These are phyloP conservation scores for Dimargaris cristalligena DNA, from an alignment of 192 early-diverging fungal species.

Conservation along the genomic window DNA sequence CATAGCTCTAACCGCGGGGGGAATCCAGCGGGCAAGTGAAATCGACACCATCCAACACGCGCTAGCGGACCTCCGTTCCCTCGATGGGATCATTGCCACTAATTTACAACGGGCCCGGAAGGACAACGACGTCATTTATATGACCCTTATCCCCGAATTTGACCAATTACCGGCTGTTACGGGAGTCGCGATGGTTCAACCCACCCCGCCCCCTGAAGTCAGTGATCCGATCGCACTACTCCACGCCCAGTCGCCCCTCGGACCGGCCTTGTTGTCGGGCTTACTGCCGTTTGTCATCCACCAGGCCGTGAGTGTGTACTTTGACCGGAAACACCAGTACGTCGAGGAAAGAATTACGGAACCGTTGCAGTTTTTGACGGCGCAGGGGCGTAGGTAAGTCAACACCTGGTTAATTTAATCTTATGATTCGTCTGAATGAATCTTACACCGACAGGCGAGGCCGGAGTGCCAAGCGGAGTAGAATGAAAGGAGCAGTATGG, in stretches of 20 bases:
- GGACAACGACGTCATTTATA: slow-evolving; percentile 86
- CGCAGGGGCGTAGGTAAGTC: slow-evolving; percentile 24
- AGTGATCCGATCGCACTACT: slow-evolving; percentile 50
- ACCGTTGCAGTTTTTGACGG: slow-evolving; percentile 48
- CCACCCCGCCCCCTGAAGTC: slow-evolving; percentile 35
- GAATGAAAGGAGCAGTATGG: neutral
- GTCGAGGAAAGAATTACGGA: slow-evolving; percentile 48
- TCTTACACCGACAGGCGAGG: neutral
- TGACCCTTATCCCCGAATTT: slow-evolving; percentile 52
- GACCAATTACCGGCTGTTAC: slow-evolving; percentile 40
- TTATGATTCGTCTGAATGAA: neutral
- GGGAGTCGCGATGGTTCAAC: slow-evolving; percentile 54
- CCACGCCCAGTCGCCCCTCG: slow-evolving; percentile 28
- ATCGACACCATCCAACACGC: neutral
- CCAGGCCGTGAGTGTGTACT: slow-evolving; percentile 73
- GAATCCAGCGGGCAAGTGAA: neutral
- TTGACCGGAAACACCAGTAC: slow-evolving; percentile 61
- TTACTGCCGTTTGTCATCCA: slow-evolving; percentile 85
- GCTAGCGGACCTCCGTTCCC: slow-evolving; percentile 16
- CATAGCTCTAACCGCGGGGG: no score
- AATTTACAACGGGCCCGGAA: slow-evolving; percentile 50
- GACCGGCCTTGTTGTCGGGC: slow-evolving; percentile 61
- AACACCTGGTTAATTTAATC: neutral
- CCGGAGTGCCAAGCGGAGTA: neutral
- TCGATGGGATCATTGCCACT: slow-evolving; percentile 27